A percentile compares a stretch with the other conserved stretches of the same genome.
Conservation (phyloP, 2,329 filamentous ascomycete species). For the Exophiala lecanii-corni region DNA sequence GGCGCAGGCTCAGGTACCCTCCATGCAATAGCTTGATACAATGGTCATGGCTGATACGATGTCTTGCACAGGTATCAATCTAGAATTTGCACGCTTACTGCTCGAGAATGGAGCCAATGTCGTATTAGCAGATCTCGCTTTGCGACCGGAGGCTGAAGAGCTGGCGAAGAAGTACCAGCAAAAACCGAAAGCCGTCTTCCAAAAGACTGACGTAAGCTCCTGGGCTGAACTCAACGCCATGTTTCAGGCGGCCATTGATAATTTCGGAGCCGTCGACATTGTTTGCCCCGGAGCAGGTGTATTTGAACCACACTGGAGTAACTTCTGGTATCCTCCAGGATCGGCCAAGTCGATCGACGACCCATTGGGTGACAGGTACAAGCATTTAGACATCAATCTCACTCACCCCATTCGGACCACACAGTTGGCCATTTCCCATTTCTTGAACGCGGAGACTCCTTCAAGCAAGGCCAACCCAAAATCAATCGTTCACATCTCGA, state of each 20-base stretch:
- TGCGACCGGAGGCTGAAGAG: slow-evolving; percentile 42
- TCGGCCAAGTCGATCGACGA: slow-evolving; percentile 39
- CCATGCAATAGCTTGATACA: no score
- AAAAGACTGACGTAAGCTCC: slow-evolving; percentile 45
- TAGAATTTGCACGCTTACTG: slow-evolving; percentile 41
- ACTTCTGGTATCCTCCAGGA: slow-evolving; percentile 49
- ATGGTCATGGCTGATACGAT: no score
- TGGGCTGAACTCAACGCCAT: slow-evolving; percentile 48
- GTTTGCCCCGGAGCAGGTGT: slow-evolving; percentile 46
- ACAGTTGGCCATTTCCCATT: slow-evolving; percentile 48
- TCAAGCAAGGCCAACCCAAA: slow-evolving; percentile 29
- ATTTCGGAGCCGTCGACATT: slow-evolving; percentile 46
- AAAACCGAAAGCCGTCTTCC: slow-evolving; percentile 38
- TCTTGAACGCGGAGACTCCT: slow-evolving; percentile 33
- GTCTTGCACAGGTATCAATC: slow-evolving; percentile 44
- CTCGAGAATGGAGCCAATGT: slow-evolving; percentile 45
- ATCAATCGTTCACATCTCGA: slow-evolving; percentile 46
- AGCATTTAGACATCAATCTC: slow-evolving; percentile 47
- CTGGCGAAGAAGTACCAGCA: slow-evolving; percentile 36
- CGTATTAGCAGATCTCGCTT: slow-evolving; percentile 41
- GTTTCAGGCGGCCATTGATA: slow-evolving; percentile 45
- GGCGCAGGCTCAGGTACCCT: slow-evolving; percentile 50
- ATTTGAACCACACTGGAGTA: slow-evolving; percentile 40
- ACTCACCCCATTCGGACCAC: slow-evolving; percentile 50
- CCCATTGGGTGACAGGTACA: slow-evolving; percentile 38